Evolutionary conservation across 2,329 filamentous ascomycete species (phyloP).

Genomic region (Beauveria asiatica): DNA sequence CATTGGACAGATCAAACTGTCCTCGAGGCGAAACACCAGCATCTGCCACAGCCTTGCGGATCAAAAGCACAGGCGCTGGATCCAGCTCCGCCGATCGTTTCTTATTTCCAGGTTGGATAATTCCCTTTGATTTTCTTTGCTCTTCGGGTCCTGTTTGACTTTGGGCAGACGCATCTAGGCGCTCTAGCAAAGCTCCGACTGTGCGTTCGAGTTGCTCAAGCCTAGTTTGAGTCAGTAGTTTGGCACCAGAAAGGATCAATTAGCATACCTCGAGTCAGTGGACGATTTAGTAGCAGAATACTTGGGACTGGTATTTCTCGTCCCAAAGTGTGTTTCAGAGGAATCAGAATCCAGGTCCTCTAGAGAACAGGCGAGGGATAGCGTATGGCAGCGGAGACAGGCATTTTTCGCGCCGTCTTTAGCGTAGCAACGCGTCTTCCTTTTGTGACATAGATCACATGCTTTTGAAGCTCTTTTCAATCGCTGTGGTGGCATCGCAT

Average conservation of each 20-base stretch:
- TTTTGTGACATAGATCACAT: slow-evolving; percentile 18
- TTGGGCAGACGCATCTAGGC: neutral
- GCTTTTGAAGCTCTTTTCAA: slow-evolving; percentile 19
- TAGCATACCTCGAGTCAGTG: neutral
- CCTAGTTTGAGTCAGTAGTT: neutral
- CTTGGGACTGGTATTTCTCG: no score
- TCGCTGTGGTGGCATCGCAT: slow-evolving; percentile 18
- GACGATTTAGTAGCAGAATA: no score
- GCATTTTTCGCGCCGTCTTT: slow-evolving; percentile 6
- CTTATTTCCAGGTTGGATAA: neutral
- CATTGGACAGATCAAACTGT: neutral
- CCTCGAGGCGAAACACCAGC: slow-evolving; percentile 17
- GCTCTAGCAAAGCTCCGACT: neutral
- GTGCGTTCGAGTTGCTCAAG: neutral
- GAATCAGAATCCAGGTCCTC: neutral
- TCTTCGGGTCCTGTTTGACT: no score
- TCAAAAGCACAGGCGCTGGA: slow-evolving; percentile 19
- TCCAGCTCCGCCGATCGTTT: slow-evolving; percentile 3
- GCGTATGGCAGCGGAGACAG: slow-evolving; percentile 20
- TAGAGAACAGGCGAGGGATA: slow-evolving; percentile 18
- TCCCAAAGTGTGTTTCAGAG: neutral
- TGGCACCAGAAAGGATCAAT: no score
- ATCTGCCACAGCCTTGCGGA: slow-evolving; percentile 20
- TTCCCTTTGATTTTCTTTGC: no score
- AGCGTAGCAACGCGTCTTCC: slow-evolving; percentile 21